phyloP scores from a whole-genome alignment of 805 yeast genomes.

The Candida oleophila region DNA sequence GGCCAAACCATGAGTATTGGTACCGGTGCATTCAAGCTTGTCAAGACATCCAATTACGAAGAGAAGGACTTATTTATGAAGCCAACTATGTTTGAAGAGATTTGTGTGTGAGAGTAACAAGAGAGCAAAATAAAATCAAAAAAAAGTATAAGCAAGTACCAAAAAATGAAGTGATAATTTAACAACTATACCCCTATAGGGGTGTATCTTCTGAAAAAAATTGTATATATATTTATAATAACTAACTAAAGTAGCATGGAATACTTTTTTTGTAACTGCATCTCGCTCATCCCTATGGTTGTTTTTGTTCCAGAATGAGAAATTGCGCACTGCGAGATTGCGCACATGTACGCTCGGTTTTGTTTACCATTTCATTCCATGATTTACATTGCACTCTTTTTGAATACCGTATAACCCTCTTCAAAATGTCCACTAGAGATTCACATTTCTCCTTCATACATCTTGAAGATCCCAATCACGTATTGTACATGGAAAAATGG shows the following conservation, averaged over 20 bases:
- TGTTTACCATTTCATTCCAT: not conserved
- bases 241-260: no score
- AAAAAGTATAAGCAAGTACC: not conserved
- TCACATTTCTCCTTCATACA: constrained; percentile 31
- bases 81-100: constrained; percentile 47
- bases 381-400: no score
- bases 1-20: constrained; percentile 99
- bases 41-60: constrained; percentile 52
- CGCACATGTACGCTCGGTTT: no score
- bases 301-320: no score
- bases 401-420: not conserved
- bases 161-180: no score
- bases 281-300: no score
- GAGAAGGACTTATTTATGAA: constrained; percentile 41
- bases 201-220: not conserved
- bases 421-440: constrained; percentile 15
- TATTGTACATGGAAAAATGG: constrained; percentile 43
- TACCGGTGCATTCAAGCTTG: constrained; percentile 92
- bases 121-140: not conserved
- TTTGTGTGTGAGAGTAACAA: constrained; percentile 21
- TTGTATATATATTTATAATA: no score
- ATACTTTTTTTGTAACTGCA: no score
- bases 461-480: constrained; percentile 38
- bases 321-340: no score
- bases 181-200: not conserved